Evolutionary conservation across 495 filamentous ascomycete species (phyloP), one percentile per base, ranked within the genome.

Genomic region (Podospora bellae-mahoneyi): DNA sequence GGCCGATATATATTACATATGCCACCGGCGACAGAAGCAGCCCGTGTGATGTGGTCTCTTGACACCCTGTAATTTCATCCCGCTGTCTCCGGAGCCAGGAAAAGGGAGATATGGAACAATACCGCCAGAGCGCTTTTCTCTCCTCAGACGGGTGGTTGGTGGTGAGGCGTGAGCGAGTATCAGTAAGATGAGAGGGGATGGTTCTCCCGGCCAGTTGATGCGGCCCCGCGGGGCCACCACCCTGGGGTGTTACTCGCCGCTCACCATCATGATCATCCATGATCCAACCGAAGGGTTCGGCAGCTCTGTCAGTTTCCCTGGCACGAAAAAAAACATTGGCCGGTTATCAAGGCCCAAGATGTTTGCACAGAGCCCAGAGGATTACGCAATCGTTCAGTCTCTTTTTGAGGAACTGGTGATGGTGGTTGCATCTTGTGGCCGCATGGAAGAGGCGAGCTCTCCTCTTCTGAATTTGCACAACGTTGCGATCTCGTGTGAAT

Each of bases 21-120:
- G 7, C 39, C 39, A 16, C 39, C 13, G 39, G 15, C 7, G 15
- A 48, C 7, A 26, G 18, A 5, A 19, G n/a, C 39, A 18, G 56
- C 68, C 64, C 63, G 53, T 16, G n/a, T 13, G 28, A 56, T 56
- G 28, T 3, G 58, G 59, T 27, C 60, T 64, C n/a, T 39, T 66
- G 28, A 19, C 60, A 70, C 68, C 68, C 57, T 67, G 68, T 53
- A 69, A 69, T 69, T 16, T 48, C 54, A 62, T 18, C 23, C 26
- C 23, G 20, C 28, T 10, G 39, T 48, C 15, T 10, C 39, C 39
- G 39, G 39, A 48, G 39, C 7, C 39, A 48, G 13, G 9, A 48
- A 16, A 23, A 23, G 23, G 15, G 39, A 7, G 4, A 32, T 48
- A 13, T 48, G 39, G 5, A 48, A 48, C 39, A 10, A 48, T 13